phyloP scores from a whole-genome alignment of 352 stramenopile species.

The Blastocystis sp. region DNA sequence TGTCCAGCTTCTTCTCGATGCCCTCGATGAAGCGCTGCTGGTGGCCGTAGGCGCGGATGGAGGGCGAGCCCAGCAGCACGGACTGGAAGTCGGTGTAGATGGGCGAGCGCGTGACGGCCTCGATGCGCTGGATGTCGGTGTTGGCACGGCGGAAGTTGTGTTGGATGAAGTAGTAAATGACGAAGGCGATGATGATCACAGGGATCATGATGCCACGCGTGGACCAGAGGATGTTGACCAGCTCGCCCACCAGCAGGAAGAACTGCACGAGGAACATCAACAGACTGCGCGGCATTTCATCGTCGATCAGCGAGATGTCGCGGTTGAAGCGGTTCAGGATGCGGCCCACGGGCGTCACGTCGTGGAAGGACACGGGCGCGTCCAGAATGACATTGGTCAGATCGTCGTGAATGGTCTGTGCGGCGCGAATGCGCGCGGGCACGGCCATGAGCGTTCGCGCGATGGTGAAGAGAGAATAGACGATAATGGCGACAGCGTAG shows the following conservation, averaged over 20 bases:
- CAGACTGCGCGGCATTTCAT: constrained; percentile 49
- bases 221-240: constrained; percentile 31
- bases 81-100: constrained; percentile 70
- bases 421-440: neutral
- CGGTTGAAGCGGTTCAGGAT: too few species aligned
- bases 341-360: too few species aligned
- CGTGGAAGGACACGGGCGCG: too few species aligned
- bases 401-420: constrained; percentile 74
- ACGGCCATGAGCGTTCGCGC: neutral
- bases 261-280: constrained; percentile 43
- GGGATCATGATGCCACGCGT: constrained; percentile 48
- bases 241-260: neutral
- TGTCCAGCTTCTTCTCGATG: constrained; percentile 21
- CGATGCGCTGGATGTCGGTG: constrained; percentile 70
- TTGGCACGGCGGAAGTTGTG: constrained; percentile 66
- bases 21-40: neutral
- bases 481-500: neutral
- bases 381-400: constrained; percentile 73
- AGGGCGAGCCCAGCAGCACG: constrained; percentile 51
- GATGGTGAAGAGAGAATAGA: neutral
- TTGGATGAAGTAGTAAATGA: constrained; percentile 63
- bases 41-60: constrained; percentile 54
- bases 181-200: constrained; percentile 35
- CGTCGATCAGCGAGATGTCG: constrained; percentile 1
- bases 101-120: constrained; percentile 68